Conservation (phyloP, 768 basidiomycete species). For the Suillus discolor region DNA sequence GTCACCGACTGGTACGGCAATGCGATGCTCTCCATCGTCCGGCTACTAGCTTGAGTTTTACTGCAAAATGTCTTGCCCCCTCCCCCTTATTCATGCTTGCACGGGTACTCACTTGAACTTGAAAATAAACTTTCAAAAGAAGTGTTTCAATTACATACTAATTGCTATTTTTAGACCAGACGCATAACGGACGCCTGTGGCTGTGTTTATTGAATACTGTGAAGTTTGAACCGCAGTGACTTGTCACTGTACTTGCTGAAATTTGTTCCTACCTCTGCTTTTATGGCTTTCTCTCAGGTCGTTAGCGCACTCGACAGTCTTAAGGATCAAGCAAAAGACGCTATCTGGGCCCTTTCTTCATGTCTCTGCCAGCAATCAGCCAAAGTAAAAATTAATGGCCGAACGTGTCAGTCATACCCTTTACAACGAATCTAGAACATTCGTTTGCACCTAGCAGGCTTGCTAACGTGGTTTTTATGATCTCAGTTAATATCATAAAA, state of each 20-base stretch:
- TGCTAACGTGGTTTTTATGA: conserved; percentile 7
- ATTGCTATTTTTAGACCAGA: not conserved
- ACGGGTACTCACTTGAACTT: too few relatives aligned
- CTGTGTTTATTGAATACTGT: conserved; percentile 4
- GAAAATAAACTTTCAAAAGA: too few relatives aligned
- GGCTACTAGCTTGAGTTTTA: not conserved
- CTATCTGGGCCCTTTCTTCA: conserved; percentile 77
- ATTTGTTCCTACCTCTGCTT: not conserved
- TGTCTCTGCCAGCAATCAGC: conserved; percentile 82
- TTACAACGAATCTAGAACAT: conserved; percentile 6
- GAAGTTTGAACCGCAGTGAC: not conserved
- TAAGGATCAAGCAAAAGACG: conserved; percentile 80
- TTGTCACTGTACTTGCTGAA: not conserved
- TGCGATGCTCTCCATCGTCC: not conserved
- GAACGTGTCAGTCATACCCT: conserved; percentile 69
- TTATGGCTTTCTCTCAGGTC: conserved; percentile 36
- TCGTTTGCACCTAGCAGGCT: conserved; percentile 5
- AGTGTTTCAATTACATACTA: not conserved
- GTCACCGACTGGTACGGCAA: not conserved
- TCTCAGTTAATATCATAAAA: conserved; percentile 81
- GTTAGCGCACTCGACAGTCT: conserved; percentile 53
- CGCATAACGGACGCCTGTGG: not conserved
- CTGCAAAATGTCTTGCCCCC: not conserved
- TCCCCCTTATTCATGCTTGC: too few relatives aligned
- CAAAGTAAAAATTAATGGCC: conserved; percentile 93